Evolutionary conservation across 495 filamentous ascomycete genomes (phyloP), one percentile per base, ranked within the genome.

Genomic region (Tricharina praecox): DNA sequence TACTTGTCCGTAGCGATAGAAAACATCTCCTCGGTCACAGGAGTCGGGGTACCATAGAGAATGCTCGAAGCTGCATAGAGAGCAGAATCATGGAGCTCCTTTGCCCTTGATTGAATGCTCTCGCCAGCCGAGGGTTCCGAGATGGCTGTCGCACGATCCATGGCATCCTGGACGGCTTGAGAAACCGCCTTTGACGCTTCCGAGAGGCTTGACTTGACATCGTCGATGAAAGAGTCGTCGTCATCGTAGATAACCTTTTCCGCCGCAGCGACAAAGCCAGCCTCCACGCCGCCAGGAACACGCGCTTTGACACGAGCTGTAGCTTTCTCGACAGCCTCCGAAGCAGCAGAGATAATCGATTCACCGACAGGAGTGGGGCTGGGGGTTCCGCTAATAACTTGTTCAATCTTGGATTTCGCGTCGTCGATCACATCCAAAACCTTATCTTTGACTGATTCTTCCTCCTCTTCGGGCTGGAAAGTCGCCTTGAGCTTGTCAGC

Each of bases 21-120:
- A 5, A 67, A 63, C 8, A 69, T 53, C 19, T 67, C 70, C 51
- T 74, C 72, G 4, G 56, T 64, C 16, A 63, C 54, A 20, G 70
- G 64, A 0, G 69, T 63, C 16, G 75, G 70, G 8, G 74, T 72
- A 15, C 75, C 72, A 48, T 81, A 81, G 40, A 82, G 64, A 20
- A 70, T 70, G 19, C 36, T 40, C 32, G 55, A 52, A 18, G 55
- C 56, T 30, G 74, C 76, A 21, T 63, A 55, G 28, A 78, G 52
- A 11, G 75, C 76, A 50, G 64, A 68, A 15, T 66, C 67, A 50
- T 78, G 78, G 44, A 74, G 68, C 28, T 75, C 54, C 8, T 46
- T 61, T 9, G 56, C 63, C 16, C 54, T 47, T 19, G 65, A 65
- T 34, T 43, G 43, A 15, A 61, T 44, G 49, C 56, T 61, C 50